Evolutionary conservation across 306 rosid species (phyloP).

Genomic region (Psophocarpus tetragonolobus): DNA sequence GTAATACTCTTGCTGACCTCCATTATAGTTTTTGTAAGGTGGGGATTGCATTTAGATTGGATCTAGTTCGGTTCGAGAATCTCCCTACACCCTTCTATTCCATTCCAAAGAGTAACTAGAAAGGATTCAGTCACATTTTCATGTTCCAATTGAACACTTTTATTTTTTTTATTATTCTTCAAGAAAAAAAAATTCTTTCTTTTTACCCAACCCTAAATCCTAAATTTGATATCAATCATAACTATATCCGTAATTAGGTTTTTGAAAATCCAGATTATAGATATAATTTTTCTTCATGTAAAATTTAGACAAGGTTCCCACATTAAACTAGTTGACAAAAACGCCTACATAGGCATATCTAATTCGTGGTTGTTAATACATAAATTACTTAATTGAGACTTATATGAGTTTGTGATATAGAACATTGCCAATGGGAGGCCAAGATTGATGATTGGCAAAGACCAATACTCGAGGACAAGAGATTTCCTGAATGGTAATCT

Average conservation of each 20-base stretch:
- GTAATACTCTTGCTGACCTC: conserved; percentile 47
- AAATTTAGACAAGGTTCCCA: conserved; percentile 26
- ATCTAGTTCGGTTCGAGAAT: no score
- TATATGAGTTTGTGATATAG: conserved; percentile 45
- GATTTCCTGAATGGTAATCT: conserved; percentile 92
- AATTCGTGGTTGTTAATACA: conserved; percentile 24
- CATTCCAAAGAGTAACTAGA: no score
- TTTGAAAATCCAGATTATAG: conserved; percentile 22
- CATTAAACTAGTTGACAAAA: conserved; percentile 7
- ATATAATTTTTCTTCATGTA: conserved; percentile 11
- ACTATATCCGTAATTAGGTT: neutral
- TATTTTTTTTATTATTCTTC: no score
- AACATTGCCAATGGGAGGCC: conserved; percentile 77
- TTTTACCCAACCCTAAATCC: no score
- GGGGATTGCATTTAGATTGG: conserved; percentile 22
- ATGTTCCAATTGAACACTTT: no score
- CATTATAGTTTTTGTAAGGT: conserved; percentile 3
- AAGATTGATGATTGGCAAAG: conserved; percentile 95
- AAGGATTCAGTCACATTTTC: no score
- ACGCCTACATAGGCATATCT: neutral
- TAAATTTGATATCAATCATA: conserved; percentile 17
- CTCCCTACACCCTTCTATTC: no score
- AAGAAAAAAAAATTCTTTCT: no score
- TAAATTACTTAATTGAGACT: conserved; percentile 12
- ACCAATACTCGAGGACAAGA: conserved; percentile 87